These are phyloP conservation scores for Globisporangium apiculatum DNA, from an alignment of 352 stramenopile genomes.

Conservation along the genomic window DNA sequence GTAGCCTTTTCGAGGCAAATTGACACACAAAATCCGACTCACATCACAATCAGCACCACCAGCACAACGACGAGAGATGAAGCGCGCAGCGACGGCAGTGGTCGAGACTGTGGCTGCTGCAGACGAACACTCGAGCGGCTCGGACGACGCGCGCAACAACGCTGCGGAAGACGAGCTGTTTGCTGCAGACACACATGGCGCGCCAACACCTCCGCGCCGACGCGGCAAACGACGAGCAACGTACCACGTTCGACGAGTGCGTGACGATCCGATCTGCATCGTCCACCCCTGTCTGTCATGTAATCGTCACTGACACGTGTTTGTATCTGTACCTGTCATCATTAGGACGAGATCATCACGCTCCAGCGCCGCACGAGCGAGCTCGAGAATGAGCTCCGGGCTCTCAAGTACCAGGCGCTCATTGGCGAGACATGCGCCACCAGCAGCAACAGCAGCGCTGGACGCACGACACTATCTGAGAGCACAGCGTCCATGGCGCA, in stretches of 20 bases:
- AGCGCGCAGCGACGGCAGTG: too few species aligned
- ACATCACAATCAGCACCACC: neutral
- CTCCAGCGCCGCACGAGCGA: slow-evolving; percentile 4
- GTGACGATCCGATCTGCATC: neutral
- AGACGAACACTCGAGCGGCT: slow-evolving; percentile 3
- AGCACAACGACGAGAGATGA: too few species aligned
- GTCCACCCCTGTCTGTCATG: neutral
- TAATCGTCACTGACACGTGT: neutral
- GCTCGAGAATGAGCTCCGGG: slow-evolving; percentile 8
- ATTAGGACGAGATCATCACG: slow-evolving; percentile 8
- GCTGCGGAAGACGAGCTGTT: neutral
- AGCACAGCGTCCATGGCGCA: neutral
- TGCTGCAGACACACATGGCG: neutral
- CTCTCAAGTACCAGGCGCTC: slow-evolving; percentile 10
- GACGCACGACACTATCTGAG: neutral
- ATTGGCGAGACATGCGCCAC: neutral
- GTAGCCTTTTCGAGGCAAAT: too few species aligned
- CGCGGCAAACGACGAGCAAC: slow-evolving; percentile 4
- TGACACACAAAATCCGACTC: too few species aligned
- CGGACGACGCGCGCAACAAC: neutral
- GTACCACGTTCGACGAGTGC: slow-evolving; percentile 8
- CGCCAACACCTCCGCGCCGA: neutral
- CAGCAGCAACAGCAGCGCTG: neutral
- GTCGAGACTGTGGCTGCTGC: too few species aligned
- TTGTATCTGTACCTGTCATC: too few species aligned